These are phyloP conservation scores for Erigeron canadensis DNA, from an alignment of 129 eudicot genomes.

Conservation along the genomic window DNA sequence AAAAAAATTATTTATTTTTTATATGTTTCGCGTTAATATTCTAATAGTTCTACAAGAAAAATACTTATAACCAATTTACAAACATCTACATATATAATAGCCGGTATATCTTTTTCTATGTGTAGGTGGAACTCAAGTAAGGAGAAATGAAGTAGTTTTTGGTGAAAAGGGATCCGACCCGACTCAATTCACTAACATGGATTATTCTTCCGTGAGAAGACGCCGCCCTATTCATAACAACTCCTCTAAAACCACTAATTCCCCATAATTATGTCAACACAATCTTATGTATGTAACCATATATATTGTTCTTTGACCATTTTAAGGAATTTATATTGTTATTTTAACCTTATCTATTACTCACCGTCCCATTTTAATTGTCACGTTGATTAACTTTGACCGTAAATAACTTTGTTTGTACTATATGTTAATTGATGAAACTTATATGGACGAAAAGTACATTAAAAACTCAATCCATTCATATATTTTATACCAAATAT, in stretches of 20 bases:
- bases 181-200: conserved; percentile 49
- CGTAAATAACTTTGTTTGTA: too few relatives aligned
- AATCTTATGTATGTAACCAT: not conserved
- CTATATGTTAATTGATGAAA: too few relatives aligned
- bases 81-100: too few relatives aligned
- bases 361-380: too few relatives aligned
- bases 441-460: too few relatives aligned
- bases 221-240: conserved; percentile 73
- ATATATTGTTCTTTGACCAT: not conserved
- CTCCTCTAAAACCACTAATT: conserved; percentile 32
- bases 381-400: too few relatives aligned
- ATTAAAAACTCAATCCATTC: too few relatives aligned
- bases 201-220: conserved; percentile 55
- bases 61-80: too few relatives aligned
- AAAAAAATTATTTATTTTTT: too few relatives aligned
- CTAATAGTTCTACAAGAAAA: too few relatives aligned
- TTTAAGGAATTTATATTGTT: not conserved
- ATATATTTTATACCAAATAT: too few relatives aligned
- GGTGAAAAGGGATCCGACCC: conserved; percentile 35
- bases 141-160: conserved; percentile 21
- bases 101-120: not conserved
- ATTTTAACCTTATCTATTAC: not conserved
- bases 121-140: conserved; percentile 35
- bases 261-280: conserved; percentile 32
- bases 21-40: too few relatives aligned